Evolutionary conservation across 2,329 filamentous ascomycete species (phyloP), one percentile per base, ranked within the genome.

Genomic region (Apiospora malaysiana): DNA sequence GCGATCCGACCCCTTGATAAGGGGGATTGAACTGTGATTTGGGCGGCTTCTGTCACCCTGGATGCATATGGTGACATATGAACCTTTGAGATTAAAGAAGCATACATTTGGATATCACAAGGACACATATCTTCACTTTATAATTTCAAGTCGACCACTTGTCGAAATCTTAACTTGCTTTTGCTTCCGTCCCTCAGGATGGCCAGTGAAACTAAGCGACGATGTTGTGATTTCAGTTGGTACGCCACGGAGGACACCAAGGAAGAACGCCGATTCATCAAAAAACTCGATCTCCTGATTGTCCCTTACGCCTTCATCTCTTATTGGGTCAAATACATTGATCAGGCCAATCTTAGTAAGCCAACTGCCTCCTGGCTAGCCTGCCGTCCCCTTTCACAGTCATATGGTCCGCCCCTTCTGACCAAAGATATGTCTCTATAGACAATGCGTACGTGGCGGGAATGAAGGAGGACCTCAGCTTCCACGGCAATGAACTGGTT

Each of bases 301-400:
- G 84, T 90, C 0, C 86, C 87, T 0, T 89, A 89, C 74, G 86
- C 86, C 0, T 85, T 89, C 63, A 76, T 89, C 2, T 82, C 84
- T 0, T 89, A 88, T 72, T 89, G 86, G 84, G 83, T 85, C 68
- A 89, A 88, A 75, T 87, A 88, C 71, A 83, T 89, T 10, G 86
- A 88, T 72, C 86, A 88, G 73, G 79, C 84, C 4, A 88, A 88
- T 70, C 81, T 88, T 68, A 88, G 85, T 88, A 73, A 68, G 81
- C 63, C 46, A n/a, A 5, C 4, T 21, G 51, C 47, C 42, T 9
- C 25, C 23, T 23, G 18, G 2, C 47, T 16, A 21, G 12, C 27
- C 42, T n/a, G 43, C 32, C 51, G 27, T n/a, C 10, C 8, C 32
- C 27, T 12, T 37, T 37, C 21, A 5, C 12, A 12, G n/a, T n/a